Base-by-base conservation (phyloP, 2,329 filamentous ascomycete genomes). In the Chaetomium sp. region DNA sequence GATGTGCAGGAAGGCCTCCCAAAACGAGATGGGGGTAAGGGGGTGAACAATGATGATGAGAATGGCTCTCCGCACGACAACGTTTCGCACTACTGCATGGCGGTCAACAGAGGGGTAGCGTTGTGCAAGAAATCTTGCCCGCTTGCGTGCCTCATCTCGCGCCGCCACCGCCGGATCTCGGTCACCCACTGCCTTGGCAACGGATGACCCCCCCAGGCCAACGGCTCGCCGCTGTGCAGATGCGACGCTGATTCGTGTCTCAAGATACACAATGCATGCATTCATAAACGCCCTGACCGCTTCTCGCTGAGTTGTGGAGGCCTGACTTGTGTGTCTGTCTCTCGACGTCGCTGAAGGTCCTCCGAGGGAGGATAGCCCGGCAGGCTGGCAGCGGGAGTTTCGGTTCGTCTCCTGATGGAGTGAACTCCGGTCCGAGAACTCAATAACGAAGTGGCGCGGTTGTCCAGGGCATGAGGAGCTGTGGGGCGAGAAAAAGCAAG, bases 81-180 rank as follows among this genome's bases (percentile, higher is more conserved):
- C 21, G 33, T 23, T 58, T 21, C 25, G 42, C 51, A 54, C 51
- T 54, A 47, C 55, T 57, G 55, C 55, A 47, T 21, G 38, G 13
- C 35, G 16, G n/a, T 29, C 27, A 49, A 27, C 1, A 25, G 13
- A n/a, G 47, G 38, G 5, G 25, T 27, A 47, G 35, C 35, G 25
- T 23, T 33, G 55, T 35, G 33, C 25, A 53, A 57, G 45, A 42
- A 45, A 33, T 57, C 31, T 25, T 25, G 27, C 58, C 27, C 58
- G 58, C 58, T 58, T 58, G 58, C 58, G 45, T 62, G 58, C 63
- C 53, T 65, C 63, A 65, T 65, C 63, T 65, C 59, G 54, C 58
- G 33, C 58, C 21, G 35, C 49, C 59, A 59, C 54, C 54, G 38
- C 63, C 47, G 55, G 55, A 65, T 65, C 63, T 65, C 58, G 54